Evolutionary conservation across 2,329 filamentous ascomycete genomes (phyloP).

Genomic region (Chrysosporium keratinophilum): DNA sequence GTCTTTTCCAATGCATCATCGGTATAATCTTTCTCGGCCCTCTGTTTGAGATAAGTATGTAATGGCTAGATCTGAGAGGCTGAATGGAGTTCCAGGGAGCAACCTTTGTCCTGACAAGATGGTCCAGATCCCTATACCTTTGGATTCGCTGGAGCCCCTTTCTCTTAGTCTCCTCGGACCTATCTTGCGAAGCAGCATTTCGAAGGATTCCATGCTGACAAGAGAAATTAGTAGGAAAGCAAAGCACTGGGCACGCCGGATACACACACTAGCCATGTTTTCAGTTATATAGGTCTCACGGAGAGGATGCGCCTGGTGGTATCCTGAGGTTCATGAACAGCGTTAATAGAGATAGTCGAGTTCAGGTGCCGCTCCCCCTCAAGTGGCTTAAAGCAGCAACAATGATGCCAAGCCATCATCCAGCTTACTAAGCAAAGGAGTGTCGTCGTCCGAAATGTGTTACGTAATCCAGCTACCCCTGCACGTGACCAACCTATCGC

Average conservation of each 20-base stretch:
- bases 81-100: neutral
- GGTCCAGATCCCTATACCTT: constrained; percentile 62
- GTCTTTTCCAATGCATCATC: constrained; percentile 36
- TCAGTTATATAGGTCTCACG: neutral
- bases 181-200: constrained; percentile 46
- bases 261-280: constrained; percentile 27
- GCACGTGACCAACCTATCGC: no score
- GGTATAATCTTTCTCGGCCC: constrained; percentile 32
- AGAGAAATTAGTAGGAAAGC: constrained; percentile 3
- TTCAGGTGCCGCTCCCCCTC: no score
- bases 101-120: constrained; percentile 57
- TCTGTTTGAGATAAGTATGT: constrained; percentile 21
- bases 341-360: no score
- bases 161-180: constrained; percentile 59
- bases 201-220: constrained; percentile 74
- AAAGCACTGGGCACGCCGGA: neutral
- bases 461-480: no score
- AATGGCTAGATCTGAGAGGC: neutral
- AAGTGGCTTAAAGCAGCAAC: no score
- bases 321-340: no score
- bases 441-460: no score
- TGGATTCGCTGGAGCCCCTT: constrained; percentile 66
- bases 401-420: no score
- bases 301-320: no score
- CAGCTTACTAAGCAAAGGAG: no score